Evolutionary conservation across 2,329 filamentous ascomycete genomes (phyloP).

Genomic region (Colletotrichum trifolii): DNA sequence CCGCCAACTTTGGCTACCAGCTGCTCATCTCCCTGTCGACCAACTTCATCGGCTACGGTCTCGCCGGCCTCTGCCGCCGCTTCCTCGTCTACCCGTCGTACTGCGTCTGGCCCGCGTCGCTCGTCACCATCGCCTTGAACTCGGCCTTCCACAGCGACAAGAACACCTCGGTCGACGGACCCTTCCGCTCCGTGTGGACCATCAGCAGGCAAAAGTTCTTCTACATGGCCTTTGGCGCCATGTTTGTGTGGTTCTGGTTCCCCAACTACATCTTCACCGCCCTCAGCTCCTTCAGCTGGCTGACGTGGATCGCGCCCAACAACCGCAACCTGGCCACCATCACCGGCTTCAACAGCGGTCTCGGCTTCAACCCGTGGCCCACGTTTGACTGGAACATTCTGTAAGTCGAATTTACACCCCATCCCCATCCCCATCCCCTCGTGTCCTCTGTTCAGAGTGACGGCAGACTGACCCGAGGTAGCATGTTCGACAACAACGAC

Average conservation of each 20-base stretch:
- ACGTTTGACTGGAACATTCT: constrained; percentile 47
- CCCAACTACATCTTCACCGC: constrained; percentile 58
- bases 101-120: constrained; percentile 59
- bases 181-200: constrained; percentile 46
- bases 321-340: constrained; percentile 43
- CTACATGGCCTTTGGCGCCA: constrained; percentile 48
- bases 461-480: constrained; percentile 3
- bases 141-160: constrained; percentile 53
- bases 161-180: constrained; percentile 43
- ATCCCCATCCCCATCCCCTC: neutral
- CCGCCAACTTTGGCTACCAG: constrained; percentile 55
- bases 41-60: constrained; percentile 60
- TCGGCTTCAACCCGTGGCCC: constrained; percentile 44
- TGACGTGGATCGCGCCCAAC: constrained; percentile 58
- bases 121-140: constrained; percentile 57
- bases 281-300: constrained; percentile 57
- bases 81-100: constrained; percentile 59
- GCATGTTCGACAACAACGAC: constrained; percentile 43
- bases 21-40: constrained; percentile 57
- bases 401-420: constrained; percentile 6
- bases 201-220: constrained; percentile 56
- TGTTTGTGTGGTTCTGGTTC: constrained; percentile 63
- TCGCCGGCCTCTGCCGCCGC: constrained; percentile 53
- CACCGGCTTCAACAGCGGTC: constrained; percentile 44
- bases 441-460: too few relatives aligned